Conservation (phyloP, 176 grass and related monocot species). For the Oryza brachyantha region DNA sequence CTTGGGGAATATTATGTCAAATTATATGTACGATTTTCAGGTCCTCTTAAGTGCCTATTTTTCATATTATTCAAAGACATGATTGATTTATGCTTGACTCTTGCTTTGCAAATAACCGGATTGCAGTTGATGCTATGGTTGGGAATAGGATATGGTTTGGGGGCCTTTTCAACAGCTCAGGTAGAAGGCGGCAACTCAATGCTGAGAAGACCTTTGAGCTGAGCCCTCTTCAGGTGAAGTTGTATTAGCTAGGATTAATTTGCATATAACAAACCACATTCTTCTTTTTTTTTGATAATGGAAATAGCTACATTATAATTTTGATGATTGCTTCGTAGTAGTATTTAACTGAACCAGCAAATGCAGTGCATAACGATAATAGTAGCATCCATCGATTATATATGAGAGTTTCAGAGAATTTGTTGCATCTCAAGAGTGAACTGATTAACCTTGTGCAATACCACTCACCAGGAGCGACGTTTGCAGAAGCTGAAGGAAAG, state of each 20-base stretch:
- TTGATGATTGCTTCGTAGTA: too few species aligned
- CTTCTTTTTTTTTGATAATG: not conserved
- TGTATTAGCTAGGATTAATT: not conserved
- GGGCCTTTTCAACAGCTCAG: slow-evolving; percentile 72
- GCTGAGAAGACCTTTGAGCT: slow-evolving; percentile 45
- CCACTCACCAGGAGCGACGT: slow-evolving; percentile 62
- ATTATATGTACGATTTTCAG: not conserved
- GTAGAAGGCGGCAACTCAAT: slow-evolving; percentile 56
- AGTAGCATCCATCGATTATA: not conserved
- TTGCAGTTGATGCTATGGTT: slow-evolving; percentile 84
- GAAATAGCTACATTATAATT: too few species aligned
- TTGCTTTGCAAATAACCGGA: not conserved
- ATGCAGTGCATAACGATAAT: not conserved
- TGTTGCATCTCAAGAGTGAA: not conserved
- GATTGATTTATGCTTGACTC: not conserved
- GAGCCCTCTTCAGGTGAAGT: slow-evolving; percentile 63
- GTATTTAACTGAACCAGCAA: too few species aligned
- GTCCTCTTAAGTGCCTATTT: not conserved
- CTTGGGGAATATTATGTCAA: not conserved
- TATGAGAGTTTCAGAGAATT: too few species aligned
- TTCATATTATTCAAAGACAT: not conserved
- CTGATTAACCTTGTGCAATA: not conserved
- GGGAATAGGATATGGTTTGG: slow-evolving; percentile 82
- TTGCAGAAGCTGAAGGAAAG: slow-evolving; percentile 80
- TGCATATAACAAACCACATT: not conserved